Percentiles rank a stretch among this genome's conserved stretches.
Conservation (phyloP, 2,329 filamentous ascomycete species). For the Colletotrichum australisinense region DNA sequence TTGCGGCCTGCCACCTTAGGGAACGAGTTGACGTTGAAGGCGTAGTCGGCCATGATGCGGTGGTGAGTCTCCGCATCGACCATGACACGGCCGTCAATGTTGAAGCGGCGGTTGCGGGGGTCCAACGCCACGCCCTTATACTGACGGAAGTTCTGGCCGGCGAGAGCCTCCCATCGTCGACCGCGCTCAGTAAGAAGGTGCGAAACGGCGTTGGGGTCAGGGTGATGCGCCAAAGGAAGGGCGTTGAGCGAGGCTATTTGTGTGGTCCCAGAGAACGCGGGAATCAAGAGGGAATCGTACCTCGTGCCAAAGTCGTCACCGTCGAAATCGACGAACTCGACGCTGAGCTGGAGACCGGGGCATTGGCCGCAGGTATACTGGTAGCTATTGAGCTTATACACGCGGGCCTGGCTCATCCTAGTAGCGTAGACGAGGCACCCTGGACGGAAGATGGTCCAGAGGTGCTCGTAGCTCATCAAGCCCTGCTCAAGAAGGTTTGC, state of each 20-base stretch:
- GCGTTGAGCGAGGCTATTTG: constrained; percentile 54
- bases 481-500: constrained; percentile 63
- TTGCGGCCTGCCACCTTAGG: constrained; percentile 32
- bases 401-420: constrained; percentile 52
- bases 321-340: constrained; percentile 58
- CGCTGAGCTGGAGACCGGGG: constrained; percentile 37
- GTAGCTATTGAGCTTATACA: constrained; percentile 50
- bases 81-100: constrained; percentile 90
- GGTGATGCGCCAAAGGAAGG: constrained; percentile 57
- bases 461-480: constrained; percentile 63
- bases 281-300: constrained; percentile 47
- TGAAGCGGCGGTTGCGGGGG: constrained; percentile 59
- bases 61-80: constrained; percentile 85
- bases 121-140: constrained; percentile 53
- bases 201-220: constrained; percentile 47
- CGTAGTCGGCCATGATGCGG: constrained; percentile 87
- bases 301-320: constrained; percentile 58
- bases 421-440: constrained; percentile 53
- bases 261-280: constrained; percentile 54
- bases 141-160: constrained; percentile 59
- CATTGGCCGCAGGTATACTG: constrained; percentile 51
- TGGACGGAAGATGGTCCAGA: constrained; percentile 65
- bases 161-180: constrained; percentile 55
- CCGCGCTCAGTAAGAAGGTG: constrained; percentile 52
- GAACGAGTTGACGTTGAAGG: constrained; percentile 54